phyloP scores from a whole-genome alignment of 2,329 filamentous ascomycete genomes.

The Penicillium expansum region DNA sequence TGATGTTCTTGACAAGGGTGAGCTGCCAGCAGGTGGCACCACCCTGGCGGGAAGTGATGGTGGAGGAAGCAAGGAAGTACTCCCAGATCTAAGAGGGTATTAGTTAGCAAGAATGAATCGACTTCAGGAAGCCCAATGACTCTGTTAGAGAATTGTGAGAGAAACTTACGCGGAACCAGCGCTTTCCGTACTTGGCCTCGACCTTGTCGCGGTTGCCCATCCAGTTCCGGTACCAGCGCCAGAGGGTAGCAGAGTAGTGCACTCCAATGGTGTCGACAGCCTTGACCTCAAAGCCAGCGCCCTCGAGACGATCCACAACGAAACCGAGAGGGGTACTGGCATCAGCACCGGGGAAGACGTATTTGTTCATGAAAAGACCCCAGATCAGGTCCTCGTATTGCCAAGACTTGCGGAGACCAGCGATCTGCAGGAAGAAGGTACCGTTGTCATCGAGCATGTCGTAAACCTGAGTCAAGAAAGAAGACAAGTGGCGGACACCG shows the following conservation, averaged over 20 bases:
- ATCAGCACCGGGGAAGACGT: conserved; percentile 95
- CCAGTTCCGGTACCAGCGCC: conserved; percentile 99
- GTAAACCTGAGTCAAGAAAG: conserved; percentile 81
- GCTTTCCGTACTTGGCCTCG: conserved; percentile 86
- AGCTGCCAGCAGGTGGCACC: conserved; percentile 85
- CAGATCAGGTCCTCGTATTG: conserved; percentile 97
- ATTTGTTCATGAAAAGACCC: conserved; percentile 99
- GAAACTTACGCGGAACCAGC: conserved; percentile 71
- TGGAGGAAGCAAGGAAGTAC: conserved; percentile 82
- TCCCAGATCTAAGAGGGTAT: conserved; percentile 65
- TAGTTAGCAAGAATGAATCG: neutral
- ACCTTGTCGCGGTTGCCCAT: conserved; percentile 90
- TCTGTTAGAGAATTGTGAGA: neutral
- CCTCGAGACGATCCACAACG: conserved; percentile 81
- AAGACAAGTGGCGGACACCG: conserved; percentile 80
- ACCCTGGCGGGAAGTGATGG: conserved; percentile 80
- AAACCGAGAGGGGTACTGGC: conserved; percentile 89
- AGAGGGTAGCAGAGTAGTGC: conserved; percentile 93
- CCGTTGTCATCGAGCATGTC: conserved; percentile 97
- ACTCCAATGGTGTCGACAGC: conserved; percentile 88
- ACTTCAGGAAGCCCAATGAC: neutral
- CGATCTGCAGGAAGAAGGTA: conserved; percentile 92
- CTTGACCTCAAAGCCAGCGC: conserved; percentile 88
- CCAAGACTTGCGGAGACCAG: conserved; percentile 90
- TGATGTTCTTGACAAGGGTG: conserved; percentile 83